Percentiles rank a stretch among this genome's conserved stretches.
phyloP scores from a whole-genome alignment of 2,329 filamentous ascomycete species.

The Verticillium zaregamsianum region DNA sequence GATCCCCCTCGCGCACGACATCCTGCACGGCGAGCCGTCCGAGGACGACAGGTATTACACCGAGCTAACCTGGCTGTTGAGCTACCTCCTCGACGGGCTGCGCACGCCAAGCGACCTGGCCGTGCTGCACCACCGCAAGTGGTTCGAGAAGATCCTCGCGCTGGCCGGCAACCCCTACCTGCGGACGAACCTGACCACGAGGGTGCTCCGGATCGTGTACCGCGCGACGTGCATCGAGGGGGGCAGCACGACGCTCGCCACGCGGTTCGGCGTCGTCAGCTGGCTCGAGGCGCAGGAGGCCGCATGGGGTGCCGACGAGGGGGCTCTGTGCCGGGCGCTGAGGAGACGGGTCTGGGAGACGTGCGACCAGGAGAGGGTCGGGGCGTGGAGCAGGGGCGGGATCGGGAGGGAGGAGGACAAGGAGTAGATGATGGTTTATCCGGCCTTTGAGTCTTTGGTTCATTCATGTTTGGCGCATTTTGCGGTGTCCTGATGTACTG shows the following conservation, averaged over 20 bases:
- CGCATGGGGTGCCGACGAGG: slow-evolving; percentile 32
- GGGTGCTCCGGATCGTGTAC: slow-evolving; percentile 59
- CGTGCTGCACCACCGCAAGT: slow-evolving; percentile 55
- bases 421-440: neutral
- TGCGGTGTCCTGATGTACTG: too few relatives aligned
- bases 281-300: slow-evolving; percentile 66
- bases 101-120: slow-evolving; percentile 54
- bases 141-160: slow-evolving; percentile 72
- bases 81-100: slow-evolving; percentile 66
- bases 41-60: slow-evolving; percentile 69
- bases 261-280: slow-evolving; percentile 67
- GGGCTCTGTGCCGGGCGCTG: slow-evolving; percentile 48
- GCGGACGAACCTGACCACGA: slow-evolving; percentile 53
- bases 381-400: slow-evolving; percentile 59
- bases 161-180: slow-evolving; percentile 66
- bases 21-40: slow-evolving; percentile 61
- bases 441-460: neutral
- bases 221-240: slow-evolving; percentile 63
- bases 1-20: slow-evolving; percentile 64
- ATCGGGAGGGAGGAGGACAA: slow-evolving; percentile 8
- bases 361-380: slow-evolving; percentile 62
- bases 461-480: neutral
- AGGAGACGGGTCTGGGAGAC: slow-evolving; percentile 57
- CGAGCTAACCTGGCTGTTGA: slow-evolving; percentile 71
- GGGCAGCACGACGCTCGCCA: slow-evolving; percentile 77